phyloP scores from a whole-genome alignment of 371 early-diverging fungal species.

The Syncephalastrum contaminatum region DNA sequence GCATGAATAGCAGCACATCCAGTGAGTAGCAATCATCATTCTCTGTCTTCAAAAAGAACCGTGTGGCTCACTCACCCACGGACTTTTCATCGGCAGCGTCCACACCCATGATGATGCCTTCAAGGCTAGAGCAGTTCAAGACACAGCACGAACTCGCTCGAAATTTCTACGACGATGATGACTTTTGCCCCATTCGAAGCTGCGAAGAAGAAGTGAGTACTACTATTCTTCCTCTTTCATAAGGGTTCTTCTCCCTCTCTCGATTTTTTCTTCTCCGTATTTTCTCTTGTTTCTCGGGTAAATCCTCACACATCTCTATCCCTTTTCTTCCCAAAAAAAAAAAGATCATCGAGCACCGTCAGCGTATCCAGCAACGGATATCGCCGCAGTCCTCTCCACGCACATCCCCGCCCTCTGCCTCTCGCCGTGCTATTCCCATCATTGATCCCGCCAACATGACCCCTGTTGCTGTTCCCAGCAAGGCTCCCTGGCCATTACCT shows the following conservation, averaged over 20 bases:
- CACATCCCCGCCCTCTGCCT: constrained; percentile 32
- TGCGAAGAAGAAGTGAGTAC: constrained; percentile 24
- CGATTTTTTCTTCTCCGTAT: background rate
- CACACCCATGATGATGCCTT: no score
- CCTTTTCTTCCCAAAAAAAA: background rate
- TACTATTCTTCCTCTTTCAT: background rate
- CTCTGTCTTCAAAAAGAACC: no score
- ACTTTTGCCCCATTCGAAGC: constrained; percentile 40
- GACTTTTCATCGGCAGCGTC: no score
- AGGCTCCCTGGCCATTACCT: constrained; percentile 11
- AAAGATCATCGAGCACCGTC: constrained; percentile 36
- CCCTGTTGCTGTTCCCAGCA: constrained; percentile 33
- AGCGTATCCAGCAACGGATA: constrained; percentile 39
- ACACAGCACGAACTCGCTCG: constrained; percentile 46
- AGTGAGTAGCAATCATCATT: no score
- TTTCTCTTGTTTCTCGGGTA: constrained; percentile 3
- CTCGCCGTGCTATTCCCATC: constrained; percentile 38
- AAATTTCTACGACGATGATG: constrained; percentile 48
- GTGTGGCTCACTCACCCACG: no score
- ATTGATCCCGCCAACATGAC: constrained; percentile 44
- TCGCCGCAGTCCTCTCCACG: constrained; percentile 45
- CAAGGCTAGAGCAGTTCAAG: constrained; percentile 34
- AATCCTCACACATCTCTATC: constrained; percentile 1
- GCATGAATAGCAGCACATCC: no score
- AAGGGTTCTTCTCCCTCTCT: background rate